Evolutionary conservation across 106 monocot species (phyloP), one percentile per base, ranked within the genome.

Genomic region (Amphibolis antarctica): DNA sequence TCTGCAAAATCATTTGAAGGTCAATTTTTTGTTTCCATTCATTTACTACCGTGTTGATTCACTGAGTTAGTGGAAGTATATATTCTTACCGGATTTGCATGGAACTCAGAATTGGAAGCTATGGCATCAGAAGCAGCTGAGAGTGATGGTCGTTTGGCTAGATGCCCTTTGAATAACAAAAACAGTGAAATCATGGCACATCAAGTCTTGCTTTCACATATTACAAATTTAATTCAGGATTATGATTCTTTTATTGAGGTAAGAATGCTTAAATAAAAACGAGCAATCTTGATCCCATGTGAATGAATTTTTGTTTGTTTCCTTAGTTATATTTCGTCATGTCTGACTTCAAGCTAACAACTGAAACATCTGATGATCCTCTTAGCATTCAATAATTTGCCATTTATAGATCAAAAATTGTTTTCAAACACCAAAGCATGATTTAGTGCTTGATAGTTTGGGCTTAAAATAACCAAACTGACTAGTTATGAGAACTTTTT

Each of bases 111-210:
- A 47, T 65, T 93, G 14, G 49, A 83, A 70, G 79, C 67, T 61
- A 69, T 93, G 88, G 47, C n/a, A 6, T 10, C 10, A 26, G 93
- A 93, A 70, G 88, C 88, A 63, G 63, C 77, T 76, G 64, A 70
- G 46, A 77, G 42, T 71, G 93, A 93, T 75, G 88, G 88, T 19
- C 71, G 93, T 56, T 64, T 93, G 31, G 93, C 85, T 59, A 73
- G 93, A 60, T 50, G 75, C 9, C 71, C 88, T 75, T 75, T 88
- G 42, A 79, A 73, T 49, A 54, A 74, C 63, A 82, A 1, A 9
- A 18, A 62, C 13, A 63, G 48, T 22, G 93, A 93, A 67, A 79
- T 88, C 43, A 48, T 72, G 5, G 88, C 88, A 30, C 85, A 93
- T 74, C 43, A 10, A 30, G 79, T 81, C 28, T 66, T 93, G 66